Evolutionary conservation across 306 rosid genomes (phyloP), one percentile per base, ranked within the genome.

Genomic region (Pyrus bretschneideri): DNA sequence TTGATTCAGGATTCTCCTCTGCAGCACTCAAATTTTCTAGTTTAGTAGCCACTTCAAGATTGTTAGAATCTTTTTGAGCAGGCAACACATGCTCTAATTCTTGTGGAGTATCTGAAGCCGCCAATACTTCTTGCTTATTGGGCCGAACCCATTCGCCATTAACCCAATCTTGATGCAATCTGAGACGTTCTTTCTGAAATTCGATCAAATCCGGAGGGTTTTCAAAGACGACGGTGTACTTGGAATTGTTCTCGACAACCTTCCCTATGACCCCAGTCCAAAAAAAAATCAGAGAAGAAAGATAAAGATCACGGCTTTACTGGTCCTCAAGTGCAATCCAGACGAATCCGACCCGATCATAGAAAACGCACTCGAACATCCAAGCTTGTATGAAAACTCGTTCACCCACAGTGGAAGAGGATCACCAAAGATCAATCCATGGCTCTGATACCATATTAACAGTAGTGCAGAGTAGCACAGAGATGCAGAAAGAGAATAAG

Each of bases 131-230:
- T 83, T 79, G 72, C 66, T 73, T 86, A 11, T 40, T 38, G 69
- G 86, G 74, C 9, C 72, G 82, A 79, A 79, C 44, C 90, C 90
- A 86, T 18, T 79, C 33, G 35, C 84, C 87, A 13, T 11, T 69
- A 49, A 66, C 52, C 87, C 85, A 86, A 51, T 76, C 86, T 67
- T 81, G 86, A 74, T 86, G 86, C 66, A 79, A n/a, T 13, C 90
- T 67, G 75, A 86, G 59, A 14, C 76, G 62, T 2, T 61, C 76
- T 6, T 46, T 51, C 38, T 83, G 79, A 74, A 83, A 83, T 45
- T 79, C 84, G 51, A 83, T 79, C 67, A 79, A 55, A 77, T 86
- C 87, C 4, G 80, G 78, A 4, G 87, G 87, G 40, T 81, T 81
- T 18, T 76, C 81, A 40, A 79, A 86, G 72, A 73, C 74, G 12